phyloP scores from a whole-genome alignment of 805 yeast genomes.

The Hanseniaspora meyeri region DNA sequence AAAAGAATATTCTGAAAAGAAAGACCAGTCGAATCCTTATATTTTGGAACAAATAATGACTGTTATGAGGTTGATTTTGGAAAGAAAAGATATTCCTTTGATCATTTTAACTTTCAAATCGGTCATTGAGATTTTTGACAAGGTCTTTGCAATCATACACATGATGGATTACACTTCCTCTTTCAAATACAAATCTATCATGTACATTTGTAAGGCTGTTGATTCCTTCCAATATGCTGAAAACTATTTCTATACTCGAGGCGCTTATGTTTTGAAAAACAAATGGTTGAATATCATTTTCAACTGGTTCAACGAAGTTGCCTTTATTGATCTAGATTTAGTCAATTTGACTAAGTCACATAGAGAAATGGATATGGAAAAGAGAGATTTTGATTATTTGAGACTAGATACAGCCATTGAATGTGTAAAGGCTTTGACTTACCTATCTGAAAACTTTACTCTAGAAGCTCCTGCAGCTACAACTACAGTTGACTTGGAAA shows the following conservation, averaged over 20 bases:
- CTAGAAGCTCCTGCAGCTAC: constrained; percentile 48
- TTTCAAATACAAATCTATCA: constrained; percentile 25
- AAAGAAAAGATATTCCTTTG: constrained; percentile 25
- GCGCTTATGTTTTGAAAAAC: constrained; percentile 40
- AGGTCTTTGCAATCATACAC: constrained; percentile 22
- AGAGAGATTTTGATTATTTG: constrained; percentile 36
- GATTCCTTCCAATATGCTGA: constrained; percentile 25
- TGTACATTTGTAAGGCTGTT: constrained; percentile 27
- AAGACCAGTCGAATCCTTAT: constrained; percentile 24
- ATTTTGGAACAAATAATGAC: constrained; percentile 40
- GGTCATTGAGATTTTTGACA: constrained; percentile 27
- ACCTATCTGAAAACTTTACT: constrained; percentile 43
- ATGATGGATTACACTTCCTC: constrained; percentile 20
- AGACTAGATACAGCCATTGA: constrained; percentile 53
- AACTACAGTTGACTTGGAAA: constrained; percentile 39
- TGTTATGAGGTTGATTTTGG: constrained; percentile 33
- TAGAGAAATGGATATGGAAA: constrained; percentile 27
- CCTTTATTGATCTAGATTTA: constrained; percentile 30
- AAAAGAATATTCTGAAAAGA: constrained; percentile 16
- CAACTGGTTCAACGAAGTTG: constrained; percentile 45
- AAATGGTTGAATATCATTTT: constrained; percentile 34
- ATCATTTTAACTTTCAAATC: constrained; percentile 28
- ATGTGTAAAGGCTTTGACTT: constrained; percentile 45
- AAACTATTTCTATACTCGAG: constrained; percentile 23
- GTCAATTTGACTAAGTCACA: constrained; percentile 26